A percentile compares a stretch with the other conserved stretches of the same genome.
These are phyloP conservation scores for Pisolithus marmoratus DNA, from an alignment of 768 basidiomycete genomes.

Conservation along the genomic window DNA sequence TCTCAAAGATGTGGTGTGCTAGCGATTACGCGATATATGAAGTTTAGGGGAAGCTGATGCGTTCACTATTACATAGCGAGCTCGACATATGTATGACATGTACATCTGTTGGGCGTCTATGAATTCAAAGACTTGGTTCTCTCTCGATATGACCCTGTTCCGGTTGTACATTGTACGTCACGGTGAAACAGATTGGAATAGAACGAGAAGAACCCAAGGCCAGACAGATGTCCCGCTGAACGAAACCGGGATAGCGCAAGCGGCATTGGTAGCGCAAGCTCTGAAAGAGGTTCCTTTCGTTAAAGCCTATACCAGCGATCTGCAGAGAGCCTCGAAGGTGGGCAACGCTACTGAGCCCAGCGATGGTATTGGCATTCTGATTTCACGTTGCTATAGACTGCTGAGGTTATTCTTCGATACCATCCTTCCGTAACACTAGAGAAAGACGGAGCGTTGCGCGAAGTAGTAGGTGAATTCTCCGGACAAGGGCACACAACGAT, in stretches of 20 bases:
- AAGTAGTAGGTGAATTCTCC: conserved; percentile 44
- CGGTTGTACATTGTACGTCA: conserved; percentile 67
- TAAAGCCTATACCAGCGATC: conserved; percentile 65
- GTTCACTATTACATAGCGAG: not conserved
- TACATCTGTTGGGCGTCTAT: not conserved
- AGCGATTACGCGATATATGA: no score
- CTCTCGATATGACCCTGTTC: conserved; percentile 28
- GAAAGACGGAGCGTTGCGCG: conserved; percentile 47
- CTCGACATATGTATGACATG: no score
- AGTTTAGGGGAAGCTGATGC: no score
- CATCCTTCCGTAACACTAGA: conserved; percentile 45
- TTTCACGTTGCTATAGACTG: conserved; percentile 44
- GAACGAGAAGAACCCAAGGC: conserved; percentile 61
- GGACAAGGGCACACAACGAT: not conserved
- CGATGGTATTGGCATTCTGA: not conserved
- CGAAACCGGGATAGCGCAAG: conserved; percentile 54
- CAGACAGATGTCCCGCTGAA: conserved; percentile 69
- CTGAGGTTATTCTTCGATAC: conserved; percentile 51
- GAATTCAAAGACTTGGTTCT: not conserved
- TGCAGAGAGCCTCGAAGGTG: conserved; percentile 63
- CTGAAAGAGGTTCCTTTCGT: conserved; percentile 52
- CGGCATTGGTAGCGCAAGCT: conserved; percentile 45
- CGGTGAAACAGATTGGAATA: conserved; percentile 73
- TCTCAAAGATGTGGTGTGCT: no score
- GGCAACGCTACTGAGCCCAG: conserved; percentile 9